A percentile compares a stretch with the other conserved stretches of the same genome.
phyloP scores from a whole-genome alignment of 2,329 filamentous ascomycete genomes.

The Nannizzia gypsea region DNA sequence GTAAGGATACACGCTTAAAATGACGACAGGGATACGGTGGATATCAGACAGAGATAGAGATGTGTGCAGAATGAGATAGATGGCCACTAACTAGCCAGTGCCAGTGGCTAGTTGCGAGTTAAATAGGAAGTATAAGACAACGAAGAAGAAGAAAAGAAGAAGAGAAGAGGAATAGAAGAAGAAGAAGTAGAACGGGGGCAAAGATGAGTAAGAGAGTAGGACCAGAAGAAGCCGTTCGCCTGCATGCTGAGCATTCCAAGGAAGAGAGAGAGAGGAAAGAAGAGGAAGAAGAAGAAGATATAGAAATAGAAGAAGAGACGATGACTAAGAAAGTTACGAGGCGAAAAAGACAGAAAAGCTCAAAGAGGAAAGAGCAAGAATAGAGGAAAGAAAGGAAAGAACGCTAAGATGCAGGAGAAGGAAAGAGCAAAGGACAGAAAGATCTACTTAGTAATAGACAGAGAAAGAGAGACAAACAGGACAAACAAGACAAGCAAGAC shows the following conservation, averaged over 20 bases:
- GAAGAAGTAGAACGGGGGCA: no score
- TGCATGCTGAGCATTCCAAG: slow-evolving; percentile 16
- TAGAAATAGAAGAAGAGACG: not conserved
- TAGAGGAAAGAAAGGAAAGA: not conserved
- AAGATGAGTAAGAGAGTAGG: not conserved
- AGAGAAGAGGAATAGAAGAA: not conserved
- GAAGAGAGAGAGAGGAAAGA: slow-evolving; percentile 4
- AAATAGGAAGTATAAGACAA: not conserved
- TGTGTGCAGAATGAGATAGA: not conserved
- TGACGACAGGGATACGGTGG: no score
- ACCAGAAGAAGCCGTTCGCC: slow-evolving; percentile 13
- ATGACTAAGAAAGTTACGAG: no score
- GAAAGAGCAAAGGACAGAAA: slow-evolving; percentile 5
- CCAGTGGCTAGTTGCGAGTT: not conserved
- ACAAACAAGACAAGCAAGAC: no score
- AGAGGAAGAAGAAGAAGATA: slow-evolving; percentile 4
- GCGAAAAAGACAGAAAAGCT: no score
- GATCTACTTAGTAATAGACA: slow-evolving; percentile 13
- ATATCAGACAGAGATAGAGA: no score
- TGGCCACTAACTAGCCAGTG: not conserved
- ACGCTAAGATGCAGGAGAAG: slow-evolving; percentile 20
- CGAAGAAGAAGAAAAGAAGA: not conserved
- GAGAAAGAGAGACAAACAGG: slow-evolving; percentile 21
- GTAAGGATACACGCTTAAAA: no score
- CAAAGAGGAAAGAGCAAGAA: no score